Base-by-base conservation (phyloP, 352 stramenopile species). In the Phytophthora tubulina region DNA sequence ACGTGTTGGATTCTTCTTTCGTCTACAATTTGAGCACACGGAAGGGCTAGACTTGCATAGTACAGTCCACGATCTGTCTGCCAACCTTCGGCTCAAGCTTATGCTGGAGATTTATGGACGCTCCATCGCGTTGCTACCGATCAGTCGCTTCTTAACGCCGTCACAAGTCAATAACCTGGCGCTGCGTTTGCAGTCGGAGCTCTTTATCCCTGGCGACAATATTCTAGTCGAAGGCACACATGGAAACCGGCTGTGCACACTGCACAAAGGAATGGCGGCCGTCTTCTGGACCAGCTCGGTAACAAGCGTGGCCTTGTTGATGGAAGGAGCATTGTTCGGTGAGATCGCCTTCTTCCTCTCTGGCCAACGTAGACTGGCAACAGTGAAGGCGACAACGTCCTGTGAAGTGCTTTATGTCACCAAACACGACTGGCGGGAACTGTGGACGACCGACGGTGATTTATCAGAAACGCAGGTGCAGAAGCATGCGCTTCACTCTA, bases 61-160 rank as follows among this genome's bases (percentile, higher is more conserved):
- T 35, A 84, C 78, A 1, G 70, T 92, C 3, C 77, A 86, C 15
- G 86, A 95, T 54, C 56, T 95, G 15, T 90, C 85, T 0, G 84
- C 85, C 0, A 91, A 90, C 21, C 73, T 95, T 21, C 81, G 79
- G 30, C 79, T 94, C 11, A 88, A 93, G 57, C 72, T 95, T 35
- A 90, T 89, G 82, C 80, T 91, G 32, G 85, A 93, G 27, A 87
- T 93, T 9, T 93, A 94, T 49, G 85, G 86, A 9, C 60, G 59
- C 2, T 52, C 80, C 0, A 88, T 95, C 13, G 45, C 72, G 3
- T 49, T 56, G 36, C 56, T 94, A 0, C 79, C 88, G 0, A 93
- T 95, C 54, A 81, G 79, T 11, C 72, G 72, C 9, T 86, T 88
- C 57, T 62, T 93, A 5, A 79, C 81, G 0, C 50, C 77, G 14